Evolutionary conservation across 2,329 filamentous ascomycete species (phyloP).

Genomic region (Exutisphaerella laricina): DNA sequence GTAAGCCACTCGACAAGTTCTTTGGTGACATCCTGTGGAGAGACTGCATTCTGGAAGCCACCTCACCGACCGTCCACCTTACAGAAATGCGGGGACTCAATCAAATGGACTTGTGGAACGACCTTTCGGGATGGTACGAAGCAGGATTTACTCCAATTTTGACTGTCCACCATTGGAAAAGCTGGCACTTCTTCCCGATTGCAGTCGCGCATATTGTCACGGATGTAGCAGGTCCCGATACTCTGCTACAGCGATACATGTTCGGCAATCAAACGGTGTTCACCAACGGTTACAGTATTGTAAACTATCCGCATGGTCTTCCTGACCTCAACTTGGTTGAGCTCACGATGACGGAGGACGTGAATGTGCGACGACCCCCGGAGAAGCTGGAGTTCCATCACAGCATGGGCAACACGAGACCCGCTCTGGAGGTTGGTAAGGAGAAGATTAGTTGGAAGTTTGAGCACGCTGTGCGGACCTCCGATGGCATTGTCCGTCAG

Average conservation of each 20-base stretch:
- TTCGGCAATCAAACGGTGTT: constrained; percentile 24
- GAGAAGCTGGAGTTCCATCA: constrained; percentile 22
- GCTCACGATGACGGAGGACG: constrained; percentile 25
- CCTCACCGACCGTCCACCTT: constrained; percentile 24
- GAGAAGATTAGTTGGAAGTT: constrained; percentile 28
- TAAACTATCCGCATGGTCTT: constrained; percentile 23
- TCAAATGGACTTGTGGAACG: constrained; percentile 27
- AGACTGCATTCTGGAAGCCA: constrained; percentile 26
- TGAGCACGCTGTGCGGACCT: constrained; percentile 18
- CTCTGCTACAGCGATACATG: constrained; percentile 25
- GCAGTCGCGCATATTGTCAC: constrained; percentile 22
- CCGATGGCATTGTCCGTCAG: constrained; percentile 23
- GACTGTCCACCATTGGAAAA: constrained; percentile 30
- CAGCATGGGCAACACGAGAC: constrained; percentile 24
- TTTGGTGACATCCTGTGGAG: constrained; percentile 27
- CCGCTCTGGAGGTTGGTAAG: constrained; percentile 19
- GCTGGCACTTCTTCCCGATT: constrained; percentile 25
- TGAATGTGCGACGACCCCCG: constrained; percentile 14
- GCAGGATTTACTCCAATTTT: constrained; percentile 22
- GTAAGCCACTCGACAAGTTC: constrained; percentile 19
- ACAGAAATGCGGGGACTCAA: constrained; percentile 25
- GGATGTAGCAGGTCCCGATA: constrained; percentile 24
- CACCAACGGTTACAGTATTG: constrained; percentile 27
- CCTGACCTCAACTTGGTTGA: constrained; percentile 27
- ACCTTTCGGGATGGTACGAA: constrained; percentile 28